Evolutionary conservation across 768 basidiomycete genomes (phyloP).

Genomic region (Mycena leptocephala): DNA sequence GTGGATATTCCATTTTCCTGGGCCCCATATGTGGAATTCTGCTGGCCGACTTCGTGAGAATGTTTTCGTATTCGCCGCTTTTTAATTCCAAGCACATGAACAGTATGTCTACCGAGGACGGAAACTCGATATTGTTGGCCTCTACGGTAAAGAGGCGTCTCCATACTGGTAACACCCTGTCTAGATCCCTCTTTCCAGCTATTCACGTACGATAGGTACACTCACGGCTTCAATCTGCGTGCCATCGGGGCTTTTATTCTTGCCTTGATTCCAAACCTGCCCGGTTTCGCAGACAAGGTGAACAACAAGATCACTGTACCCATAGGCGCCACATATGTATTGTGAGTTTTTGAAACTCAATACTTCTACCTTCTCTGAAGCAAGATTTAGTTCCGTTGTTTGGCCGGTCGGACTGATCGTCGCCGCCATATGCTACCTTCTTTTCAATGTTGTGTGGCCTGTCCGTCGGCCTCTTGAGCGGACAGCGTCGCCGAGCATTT

Average conservation of each 20-base stretch:
- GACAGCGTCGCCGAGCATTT: not conserved
- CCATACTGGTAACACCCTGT: slow-evolving; percentile 14
- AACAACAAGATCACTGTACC: slow-evolving; percentile 5
- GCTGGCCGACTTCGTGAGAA: slow-evolving; percentile 39
- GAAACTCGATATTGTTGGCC: slow-evolving; percentile 17
- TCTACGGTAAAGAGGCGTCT: slow-evolving; percentile 22
- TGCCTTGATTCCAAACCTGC: slow-evolving; percentile 32
- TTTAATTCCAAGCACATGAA: not conserved
- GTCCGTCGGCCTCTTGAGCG: not conserved
- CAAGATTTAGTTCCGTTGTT: slow-evolving; percentile 26
- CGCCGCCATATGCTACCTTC: slow-evolving; percentile 23
- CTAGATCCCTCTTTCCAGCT: not conserved
- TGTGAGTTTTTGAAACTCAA: not conserved
- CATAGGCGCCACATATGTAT: slow-evolving; percentile 31
- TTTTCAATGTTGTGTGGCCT: slow-evolving; percentile 30
- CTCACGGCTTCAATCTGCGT: slow-evolving; percentile 36
- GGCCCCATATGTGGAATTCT: slow-evolving; percentile 78
- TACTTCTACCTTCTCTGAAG: not conserved
- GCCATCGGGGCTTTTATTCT: slow-evolving; percentile 34
- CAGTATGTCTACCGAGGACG: slow-evolving; percentile 28
- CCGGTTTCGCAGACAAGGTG: slow-evolving; percentile 31
- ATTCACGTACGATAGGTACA: slow-evolving; percentile 32
- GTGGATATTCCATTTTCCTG: slow-evolving; percentile 76
- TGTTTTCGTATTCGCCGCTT: not conserved
- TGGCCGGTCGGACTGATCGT: slow-evolving; percentile 37